phyloP scores from a whole-genome alignment of 768 basidiomycete species.

The Tricholoma hemisulphureum region DNA sequence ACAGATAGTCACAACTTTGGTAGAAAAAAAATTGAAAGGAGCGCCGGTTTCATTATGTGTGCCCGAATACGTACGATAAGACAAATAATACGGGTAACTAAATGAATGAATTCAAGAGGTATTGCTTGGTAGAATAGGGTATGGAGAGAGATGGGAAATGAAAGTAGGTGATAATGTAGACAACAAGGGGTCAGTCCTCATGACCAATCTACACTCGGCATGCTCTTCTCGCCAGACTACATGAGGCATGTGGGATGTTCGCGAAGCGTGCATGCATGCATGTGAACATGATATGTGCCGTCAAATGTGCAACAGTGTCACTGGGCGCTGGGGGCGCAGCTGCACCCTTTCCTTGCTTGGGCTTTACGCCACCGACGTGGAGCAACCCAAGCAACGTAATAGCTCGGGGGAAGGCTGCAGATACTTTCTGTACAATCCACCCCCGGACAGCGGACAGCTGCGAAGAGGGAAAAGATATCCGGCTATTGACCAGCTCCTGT shows the following conservation, averaged over 20 bases:
- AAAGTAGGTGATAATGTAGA: not conserved
- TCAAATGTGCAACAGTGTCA: not conserved
- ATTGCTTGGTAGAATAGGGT: not conserved
- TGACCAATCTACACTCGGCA: not conserved
- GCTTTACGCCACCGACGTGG: not conserved
- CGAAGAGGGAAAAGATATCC: not conserved
- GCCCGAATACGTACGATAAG: too few relatives aligned
- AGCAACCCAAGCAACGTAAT: constrained; percentile 1
- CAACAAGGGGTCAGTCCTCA: not conserved
- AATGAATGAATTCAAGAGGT: not conserved
- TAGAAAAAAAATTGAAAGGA: too few relatives aligned
- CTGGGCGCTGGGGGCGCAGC: not conserved
- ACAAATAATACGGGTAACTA: not conserved
- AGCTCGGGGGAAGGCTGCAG: not conserved
- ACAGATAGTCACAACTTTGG: too few relatives aligned
- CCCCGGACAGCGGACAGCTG: not conserved
- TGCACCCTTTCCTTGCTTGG: constrained; percentile 1
- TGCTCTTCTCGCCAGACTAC: not conserved
- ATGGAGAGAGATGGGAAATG: not conserved
- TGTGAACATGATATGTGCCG: not conserved
- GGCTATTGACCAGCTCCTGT: not conserved
- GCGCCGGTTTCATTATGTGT: too few relatives aligned
- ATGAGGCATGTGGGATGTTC: not conserved
- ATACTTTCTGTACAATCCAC: not conserved
- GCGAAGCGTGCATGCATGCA: not conserved